phyloP scores from a whole-genome alignment of 148 eudicot species.

The Amaranthus palmeri region DNA sequence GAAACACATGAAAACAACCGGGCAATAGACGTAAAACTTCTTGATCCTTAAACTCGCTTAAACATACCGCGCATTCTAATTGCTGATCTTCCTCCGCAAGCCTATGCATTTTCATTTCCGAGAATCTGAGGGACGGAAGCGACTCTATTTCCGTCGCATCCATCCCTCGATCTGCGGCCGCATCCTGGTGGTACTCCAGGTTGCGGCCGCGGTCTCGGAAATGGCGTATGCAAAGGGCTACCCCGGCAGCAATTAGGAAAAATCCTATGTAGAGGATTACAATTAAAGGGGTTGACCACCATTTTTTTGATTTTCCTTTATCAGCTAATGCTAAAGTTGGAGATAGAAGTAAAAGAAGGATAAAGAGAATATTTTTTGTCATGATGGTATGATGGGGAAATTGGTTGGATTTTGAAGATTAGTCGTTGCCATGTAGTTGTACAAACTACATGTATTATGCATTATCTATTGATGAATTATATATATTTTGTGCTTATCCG shows the following conservation, averaged over 20 bases:
- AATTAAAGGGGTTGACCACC: constrained; percentile 19
- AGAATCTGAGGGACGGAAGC: constrained; percentile 33
- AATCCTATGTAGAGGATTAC: constrained; percentile 16
- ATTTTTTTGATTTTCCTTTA: not conserved
- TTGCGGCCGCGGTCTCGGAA: not conserved
- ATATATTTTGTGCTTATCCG: no score
- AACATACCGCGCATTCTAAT: constrained; percentile 48
- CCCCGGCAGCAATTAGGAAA: constrained; percentile 4
- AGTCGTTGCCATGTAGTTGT: not conserved
- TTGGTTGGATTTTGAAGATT: not conserved
- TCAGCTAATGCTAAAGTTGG: not conserved
- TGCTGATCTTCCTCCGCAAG: constrained; percentile 15
- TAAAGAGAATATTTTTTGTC: not conserved
- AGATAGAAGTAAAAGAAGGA: not conserved
- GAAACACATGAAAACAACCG: constrained; percentile 47
- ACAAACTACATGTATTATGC: no score
- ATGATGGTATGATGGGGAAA: not conserved
- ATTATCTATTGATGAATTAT: no score
- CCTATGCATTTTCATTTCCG: constrained; percentile 38
- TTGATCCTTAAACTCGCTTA: constrained; percentile 36
- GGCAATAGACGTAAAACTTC: constrained; percentile 36
- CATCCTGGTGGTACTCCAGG: not conserved
- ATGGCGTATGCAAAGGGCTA: constrained; percentile 15
- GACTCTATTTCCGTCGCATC: constrained; percentile 28
- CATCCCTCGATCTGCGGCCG: constrained; percentile 21